These are phyloP conservation scores for Pseudognaphalium luteoalbum DNA, from an alignment of 129 eudicot species.

Conservation along the genomic window DNA sequence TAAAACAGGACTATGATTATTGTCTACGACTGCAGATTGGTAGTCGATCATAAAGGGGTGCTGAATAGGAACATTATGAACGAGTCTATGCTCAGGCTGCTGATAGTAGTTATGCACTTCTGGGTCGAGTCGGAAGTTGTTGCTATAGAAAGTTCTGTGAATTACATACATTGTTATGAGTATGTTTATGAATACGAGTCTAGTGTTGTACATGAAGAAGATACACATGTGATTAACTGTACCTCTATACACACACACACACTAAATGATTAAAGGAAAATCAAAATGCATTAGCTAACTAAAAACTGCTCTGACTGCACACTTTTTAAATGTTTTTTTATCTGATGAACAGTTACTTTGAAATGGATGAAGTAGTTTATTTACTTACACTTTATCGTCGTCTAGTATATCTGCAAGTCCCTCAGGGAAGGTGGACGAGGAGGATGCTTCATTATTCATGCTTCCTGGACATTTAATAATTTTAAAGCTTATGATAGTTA, in stretches of 20 bases:
- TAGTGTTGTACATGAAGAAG: too few species aligned
- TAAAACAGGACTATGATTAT: slow-evolving; percentile 12
- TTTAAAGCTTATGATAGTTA: background rate
- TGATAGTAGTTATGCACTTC: slow-evolving; percentile 26
- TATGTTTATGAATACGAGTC: background rate
- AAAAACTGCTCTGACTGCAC: too few species aligned
- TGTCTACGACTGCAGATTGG: slow-evolving; percentile 25
- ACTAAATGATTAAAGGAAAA: too few species aligned
- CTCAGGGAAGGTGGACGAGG: background rate
- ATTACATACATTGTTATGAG: background rate
- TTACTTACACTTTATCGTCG: background rate
- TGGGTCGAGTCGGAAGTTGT: slow-evolving; percentile 15
- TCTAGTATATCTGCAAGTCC: background rate
- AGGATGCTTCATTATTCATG: background rate
- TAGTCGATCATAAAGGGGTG: slow-evolving; percentile 28
- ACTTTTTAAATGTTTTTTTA: background rate
- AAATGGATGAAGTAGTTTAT: too few species aligned
- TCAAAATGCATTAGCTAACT: too few species aligned
- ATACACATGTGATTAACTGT: too few species aligned
- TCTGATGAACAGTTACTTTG: too few species aligned
- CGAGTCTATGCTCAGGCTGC: slow-evolving; percentile 22
- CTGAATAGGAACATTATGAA: slow-evolving; percentile 26
- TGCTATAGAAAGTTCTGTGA: background rate
- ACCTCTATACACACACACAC: too few species aligned
- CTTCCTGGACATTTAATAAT: background rate